Percentiles rank a stretch among this genome's conserved stretches.
Evolutionary conservation across 345 rosid genomes (phyloP).

Genomic region (Brassica juncea): DNA sequence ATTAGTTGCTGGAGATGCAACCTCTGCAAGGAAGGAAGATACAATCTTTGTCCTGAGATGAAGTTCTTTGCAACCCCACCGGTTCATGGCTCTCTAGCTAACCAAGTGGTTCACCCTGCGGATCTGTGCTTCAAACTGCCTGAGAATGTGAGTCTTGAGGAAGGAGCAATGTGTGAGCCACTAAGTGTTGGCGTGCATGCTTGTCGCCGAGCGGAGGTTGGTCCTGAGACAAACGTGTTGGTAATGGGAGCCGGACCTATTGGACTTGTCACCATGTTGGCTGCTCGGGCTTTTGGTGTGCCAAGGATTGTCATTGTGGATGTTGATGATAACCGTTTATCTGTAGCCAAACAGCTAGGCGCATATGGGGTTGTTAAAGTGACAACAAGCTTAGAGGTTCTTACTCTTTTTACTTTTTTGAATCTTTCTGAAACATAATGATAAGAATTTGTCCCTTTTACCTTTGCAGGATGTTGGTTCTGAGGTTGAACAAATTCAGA

Average conservation of each 20-base stretch:
- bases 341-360: conserved; percentile 75
- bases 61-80: conserved; percentile 96
- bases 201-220: conserved; percentile 77
- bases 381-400: conserved; percentile 63
- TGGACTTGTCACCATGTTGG: conserved; percentile 81
- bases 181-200: conserved; percentile 94
- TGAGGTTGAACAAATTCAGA: conserved; percentile 63
- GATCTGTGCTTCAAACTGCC: conserved; percentile 86
- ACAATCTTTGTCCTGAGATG: conserved; percentile 90
- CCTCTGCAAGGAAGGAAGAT: conserved; percentile 73
- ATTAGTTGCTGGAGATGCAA: conserved; percentile 79
- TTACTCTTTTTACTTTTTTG: not conserved
- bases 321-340: conserved; percentile 70
- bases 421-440: not conserved
- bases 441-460: not conserved
- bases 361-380: conserved; percentile 69
- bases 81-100: conserved; percentile 83
- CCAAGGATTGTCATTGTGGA: conserved; percentile 76
- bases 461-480: conserved; percentile 56
- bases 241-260: conserved; percentile 93
- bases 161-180: conserved; percentile 99
- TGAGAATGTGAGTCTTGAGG: conserved; percentile 86
- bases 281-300: conserved; percentile 92
- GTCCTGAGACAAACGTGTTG: conserved; percentile 71
- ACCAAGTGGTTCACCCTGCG: conserved; percentile 95